These are phyloP conservation scores for Lasiodiplodia hormozganensis DNA, from an alignment of 2,329 filamentous ascomycete genomes.

Conservation along the genomic window DNA sequence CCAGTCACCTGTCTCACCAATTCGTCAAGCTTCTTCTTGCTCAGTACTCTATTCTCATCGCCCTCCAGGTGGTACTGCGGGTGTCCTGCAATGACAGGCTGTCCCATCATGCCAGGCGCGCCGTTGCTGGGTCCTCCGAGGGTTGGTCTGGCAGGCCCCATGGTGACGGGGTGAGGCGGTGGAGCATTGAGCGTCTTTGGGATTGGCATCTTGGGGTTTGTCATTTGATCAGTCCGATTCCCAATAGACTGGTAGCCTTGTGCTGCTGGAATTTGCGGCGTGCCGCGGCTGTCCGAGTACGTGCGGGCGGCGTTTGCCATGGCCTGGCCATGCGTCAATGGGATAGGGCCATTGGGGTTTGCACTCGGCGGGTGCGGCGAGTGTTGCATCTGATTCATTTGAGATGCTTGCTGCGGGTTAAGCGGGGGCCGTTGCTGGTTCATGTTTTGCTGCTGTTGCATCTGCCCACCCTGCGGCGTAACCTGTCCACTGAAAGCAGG, in stretches of 20 bases:
- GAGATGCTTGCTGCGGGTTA: slow-evolving; percentile 29
- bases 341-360: slow-evolving; percentile 39
- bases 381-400: slow-evolving; percentile 39
- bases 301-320: slow-evolving; percentile 50
- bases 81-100: slow-evolving; percentile 82
- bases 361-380: slow-evolving; percentile 48
- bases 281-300: slow-evolving; percentile 44
- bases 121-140: slow-evolving; percentile 78
- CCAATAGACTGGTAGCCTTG: slow-evolving; percentile 42
- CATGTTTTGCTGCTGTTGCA: slow-evolving; percentile 19
- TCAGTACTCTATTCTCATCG: slow-evolving; percentile 91
- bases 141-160: slow-evolving; percentile 79
- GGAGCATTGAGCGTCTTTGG: slow-evolving; percentile 79
- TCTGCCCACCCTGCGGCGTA: slow-evolving; percentile 1
- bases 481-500: slow-evolving; percentile 24
- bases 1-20: slow-evolving; percentile 93
- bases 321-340: slow-evolving; percentile 54
- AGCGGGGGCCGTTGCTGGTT: slow-evolving; percentile 28
- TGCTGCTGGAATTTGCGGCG: slow-evolving; percentile 40
- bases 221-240: slow-evolving; percentile 47
- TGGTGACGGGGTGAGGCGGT: slow-evolving; percentile 74
- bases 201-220: slow-evolving; percentile 76
- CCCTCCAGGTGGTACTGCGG: slow-evolving; percentile 87
- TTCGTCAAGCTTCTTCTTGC: slow-evolving; percentile 97
- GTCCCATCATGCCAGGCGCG: slow-evolving; percentile 81